These are phyloP conservation scores for Helotiales sp. DNA, from an alignment of 2,329 filamentous ascomycete species.

Conservation along the genomic window DNA sequence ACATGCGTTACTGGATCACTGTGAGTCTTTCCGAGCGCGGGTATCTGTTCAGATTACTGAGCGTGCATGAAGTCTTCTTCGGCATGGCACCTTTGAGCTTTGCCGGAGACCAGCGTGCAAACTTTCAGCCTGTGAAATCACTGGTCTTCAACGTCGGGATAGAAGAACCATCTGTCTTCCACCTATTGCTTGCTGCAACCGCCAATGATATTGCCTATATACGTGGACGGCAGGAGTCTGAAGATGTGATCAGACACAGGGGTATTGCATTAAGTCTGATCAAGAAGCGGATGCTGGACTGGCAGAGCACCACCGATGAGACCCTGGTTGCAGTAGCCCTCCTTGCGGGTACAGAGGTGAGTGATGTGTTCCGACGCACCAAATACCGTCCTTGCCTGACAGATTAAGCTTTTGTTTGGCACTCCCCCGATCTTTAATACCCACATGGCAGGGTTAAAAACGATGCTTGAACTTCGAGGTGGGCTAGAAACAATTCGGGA, in stretches of 20 bases:
- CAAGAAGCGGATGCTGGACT: slow-evolving; percentile 5
- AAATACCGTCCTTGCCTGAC: background rate
- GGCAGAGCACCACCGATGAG: background rate
- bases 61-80: slow-evolving; percentile 11
- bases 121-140: slow-evolving; percentile 13
- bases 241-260: slow-evolving; percentile 7
- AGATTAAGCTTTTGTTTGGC: slow-evolving; percentile 11
- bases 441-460: slow-evolving; percentile 6
- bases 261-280: slow-evolving; percentile 10
- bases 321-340: slow-evolving; percentile 11
- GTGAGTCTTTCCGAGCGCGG: slow-evolving; percentile 2
- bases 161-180: slow-evolving; percentile 7
- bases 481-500: slow-evolving; percentile 6
- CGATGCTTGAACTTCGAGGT: slow-evolving; percentile 5
- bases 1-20: slow-evolving; percentile 10
- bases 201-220: slow-evolving; percentile 11
- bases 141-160: slow-evolving; percentile 13
- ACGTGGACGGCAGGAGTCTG: slow-evolving; percentile 3
- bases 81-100: slow-evolving; percentile 5
- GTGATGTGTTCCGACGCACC: background rate
- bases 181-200: slow-evolving; percentile 6
- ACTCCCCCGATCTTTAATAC: slow-evolving; percentile 10
- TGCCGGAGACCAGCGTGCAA: slow-evolving; percentile 2
- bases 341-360: slow-evolving; percentile 14
- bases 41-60: background rate